These are phyloP conservation scores for Bimuria novae-zelandiae DNA, from an alignment of 2,329 filamentous ascomycete species.

Conservation along the genomic window DNA sequence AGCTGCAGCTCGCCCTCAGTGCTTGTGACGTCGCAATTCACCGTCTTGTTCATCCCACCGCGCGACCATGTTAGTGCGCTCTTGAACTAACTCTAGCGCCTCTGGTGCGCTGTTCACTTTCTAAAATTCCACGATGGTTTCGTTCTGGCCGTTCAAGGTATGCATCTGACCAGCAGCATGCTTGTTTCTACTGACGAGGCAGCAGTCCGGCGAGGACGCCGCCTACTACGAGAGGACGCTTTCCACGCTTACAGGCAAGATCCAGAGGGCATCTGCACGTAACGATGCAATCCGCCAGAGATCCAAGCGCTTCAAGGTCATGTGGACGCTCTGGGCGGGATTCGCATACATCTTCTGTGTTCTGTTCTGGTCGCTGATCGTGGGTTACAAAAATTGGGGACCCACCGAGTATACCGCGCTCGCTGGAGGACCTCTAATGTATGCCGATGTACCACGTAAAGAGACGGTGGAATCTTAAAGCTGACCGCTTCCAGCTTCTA, in stretches of 20 bases:
- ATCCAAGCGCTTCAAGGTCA: slow-evolving; percentile 77
- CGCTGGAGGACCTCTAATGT: slow-evolving; percentile 78
- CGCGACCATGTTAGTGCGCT: slow-evolving; percentile 34
- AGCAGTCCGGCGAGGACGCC: slow-evolving; percentile 77
- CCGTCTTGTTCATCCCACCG: slow-evolving; percentile 14
- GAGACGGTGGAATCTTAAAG: neutral
- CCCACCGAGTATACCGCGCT: slow-evolving; percentile 77
- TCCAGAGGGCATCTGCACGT: slow-evolving; percentile 71
- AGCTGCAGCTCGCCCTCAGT: slow-evolving; percentile 18
- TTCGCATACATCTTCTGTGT: slow-evolving; percentile 89
- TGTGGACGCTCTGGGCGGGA: slow-evolving; percentile 87
- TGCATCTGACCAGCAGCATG: slow-evolving; percentile 8
- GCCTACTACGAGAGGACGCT: slow-evolving; percentile 93
- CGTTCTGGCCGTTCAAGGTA: slow-evolving; percentile 84
- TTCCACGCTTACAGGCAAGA: slow-evolving; percentile 79
- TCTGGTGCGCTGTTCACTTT: slow-evolving; percentile 31
- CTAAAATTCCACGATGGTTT: slow-evolving; percentile 65
- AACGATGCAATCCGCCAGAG: slow-evolving; percentile 75
- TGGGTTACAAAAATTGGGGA: slow-evolving; percentile 81
- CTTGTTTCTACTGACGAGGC: slow-evolving; percentile 16
- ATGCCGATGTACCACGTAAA: slow-evolving; percentile 38
- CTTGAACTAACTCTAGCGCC: slow-evolving; percentile 29
- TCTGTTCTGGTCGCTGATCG: slow-evolving; percentile 80
- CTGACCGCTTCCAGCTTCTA: slow-evolving; percentile 70
- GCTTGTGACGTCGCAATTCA: slow-evolving; percentile 25